Evolutionary conservation across 1,139 yeast species (phyloP).

Genomic region (Candida albicans): DNA sequence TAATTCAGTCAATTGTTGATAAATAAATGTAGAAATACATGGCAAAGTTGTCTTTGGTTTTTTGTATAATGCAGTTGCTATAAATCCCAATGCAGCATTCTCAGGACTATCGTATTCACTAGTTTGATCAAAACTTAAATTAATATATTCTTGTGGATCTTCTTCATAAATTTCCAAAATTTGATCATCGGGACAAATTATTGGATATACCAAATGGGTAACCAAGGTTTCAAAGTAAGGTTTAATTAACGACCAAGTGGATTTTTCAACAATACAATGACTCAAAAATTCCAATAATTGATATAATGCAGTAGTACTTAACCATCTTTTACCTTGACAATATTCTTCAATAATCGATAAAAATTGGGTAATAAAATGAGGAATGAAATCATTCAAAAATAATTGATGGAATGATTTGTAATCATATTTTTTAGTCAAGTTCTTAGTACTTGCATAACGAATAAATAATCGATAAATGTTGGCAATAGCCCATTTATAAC

Average conservation of each 20-base stretch:
- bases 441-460: slow-evolving; percentile 59
- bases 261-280: slow-evolving; percentile 65
- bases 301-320: slow-evolving; percentile 65
- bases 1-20: slow-evolving; percentile 49
- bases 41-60: slow-evolving; percentile 61
- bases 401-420: slow-evolving; percentile 51
- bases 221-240: slow-evolving; percentile 69
- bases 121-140: slow-evolving; percentile 68
- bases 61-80: slow-evolving; percentile 67
- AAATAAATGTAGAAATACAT: slow-evolving; percentile 66
- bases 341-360: slow-evolving; percentile 70
- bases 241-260: slow-evolving; percentile 68
- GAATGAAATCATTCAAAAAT: slow-evolving; percentile 60
- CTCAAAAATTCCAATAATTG: slow-evolving; percentile 70
- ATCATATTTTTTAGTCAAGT: slow-evolving; percentile 48
- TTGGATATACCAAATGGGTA: slow-evolving; percentile 74
- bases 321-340: slow-evolving; percentile 68
- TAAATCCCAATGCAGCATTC: slow-evolving; percentile 61
- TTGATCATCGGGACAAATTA: slow-evolving; percentile 69
- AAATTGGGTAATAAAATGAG: slow-evolving; percentile 66
- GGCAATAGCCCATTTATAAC: slow-evolving; percentile 90
- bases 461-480: slow-evolving; percentile 73
- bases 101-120: slow-evolving; percentile 65
- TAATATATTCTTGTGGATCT: slow-evolving; percentile 91
- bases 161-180: slow-evolving; percentile 76